A percentile compares a stretch with the other conserved stretches of the same genome.
Conservation (phyloP, 108 stramenopile species). For the Cyclotella atomus region DNA sequence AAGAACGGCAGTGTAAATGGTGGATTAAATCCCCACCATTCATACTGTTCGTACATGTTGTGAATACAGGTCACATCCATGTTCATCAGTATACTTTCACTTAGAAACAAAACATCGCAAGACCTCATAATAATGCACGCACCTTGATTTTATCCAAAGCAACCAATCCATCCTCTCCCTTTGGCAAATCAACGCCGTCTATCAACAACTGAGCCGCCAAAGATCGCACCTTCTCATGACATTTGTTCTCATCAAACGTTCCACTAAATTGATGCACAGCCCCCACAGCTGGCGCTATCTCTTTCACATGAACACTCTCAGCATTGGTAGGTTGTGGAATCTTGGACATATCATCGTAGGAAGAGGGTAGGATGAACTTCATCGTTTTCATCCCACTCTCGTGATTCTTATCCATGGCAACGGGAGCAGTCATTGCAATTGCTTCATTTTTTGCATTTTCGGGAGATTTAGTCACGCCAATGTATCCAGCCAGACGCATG, state of each 20-base stretch:
- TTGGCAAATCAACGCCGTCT: constrained; percentile 14
- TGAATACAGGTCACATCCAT: too few relatives aligned
- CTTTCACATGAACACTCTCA: constrained; percentile 10
- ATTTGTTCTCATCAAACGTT: constrained; percentile 13
- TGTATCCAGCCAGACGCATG: constrained; percentile 40
- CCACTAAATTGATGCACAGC: constrained; percentile 44
- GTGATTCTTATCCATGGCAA: constrained; percentile 21
- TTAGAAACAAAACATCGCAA: too few relatives aligned
- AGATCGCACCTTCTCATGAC: constrained; percentile 14
- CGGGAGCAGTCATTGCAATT: constrained; percentile 48
- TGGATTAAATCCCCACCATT: constrained; percentile 47
- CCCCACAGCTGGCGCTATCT: constrained; percentile 19
- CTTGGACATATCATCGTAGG: constrained; percentile 23
- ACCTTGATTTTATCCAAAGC: constrained; percentile 18
- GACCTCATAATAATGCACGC: background rate
- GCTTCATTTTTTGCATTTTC: constrained; percentile 26
- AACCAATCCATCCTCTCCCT: constrained; percentile 16
- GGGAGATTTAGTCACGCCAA: constrained; percentile 35
- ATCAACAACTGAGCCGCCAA: constrained; percentile 14
- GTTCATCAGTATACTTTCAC: too few relatives aligned
- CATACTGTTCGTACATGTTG: background rate
- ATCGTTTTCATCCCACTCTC: constrained; percentile 18
- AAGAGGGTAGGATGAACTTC: constrained; percentile 43
- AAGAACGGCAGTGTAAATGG: constrained; percentile 47
- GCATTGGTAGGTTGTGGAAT: constrained; percentile 40